Conservation (phyloP, 83 land plant genomes). For the Isoetes engelmannii region DNA sequence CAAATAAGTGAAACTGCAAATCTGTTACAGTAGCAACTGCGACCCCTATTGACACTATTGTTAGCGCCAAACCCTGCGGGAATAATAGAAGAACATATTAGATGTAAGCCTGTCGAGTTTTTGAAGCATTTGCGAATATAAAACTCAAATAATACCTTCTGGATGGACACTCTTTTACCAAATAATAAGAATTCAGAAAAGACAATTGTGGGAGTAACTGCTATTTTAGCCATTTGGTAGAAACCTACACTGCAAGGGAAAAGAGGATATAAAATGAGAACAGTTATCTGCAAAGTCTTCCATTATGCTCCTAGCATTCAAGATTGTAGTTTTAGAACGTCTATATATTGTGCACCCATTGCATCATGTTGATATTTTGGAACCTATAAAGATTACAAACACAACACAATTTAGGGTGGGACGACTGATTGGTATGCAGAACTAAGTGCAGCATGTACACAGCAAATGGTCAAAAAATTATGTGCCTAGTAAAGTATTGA, state of each 20-base stretch:
- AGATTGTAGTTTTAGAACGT: too few relatives aligned
- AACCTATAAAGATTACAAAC: too few relatives aligned
- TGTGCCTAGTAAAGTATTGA: too few relatives aligned
- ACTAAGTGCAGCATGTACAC: too few relatives aligned
- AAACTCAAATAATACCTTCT: conserved; percentile 40
- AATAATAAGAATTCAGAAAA: conserved; percentile 59
- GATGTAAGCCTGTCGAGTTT: conserved; percentile 2
- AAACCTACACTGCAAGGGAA: conserved; percentile 65
- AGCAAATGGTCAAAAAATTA: too few relatives aligned
- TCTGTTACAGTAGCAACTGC: conserved; percentile 88
- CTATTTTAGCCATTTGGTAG: conserved; percentile 94
- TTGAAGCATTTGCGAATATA: neutral
- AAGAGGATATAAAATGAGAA: neutral
- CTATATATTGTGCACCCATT: too few relatives aligned
- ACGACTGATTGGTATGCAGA: too few relatives aligned
- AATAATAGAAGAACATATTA: conserved; percentile 4
- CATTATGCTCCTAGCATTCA: too few relatives aligned
- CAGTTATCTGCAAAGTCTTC: too few relatives aligned
- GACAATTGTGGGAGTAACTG: conserved; percentile 84
- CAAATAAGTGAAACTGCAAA: conserved; percentile 68
- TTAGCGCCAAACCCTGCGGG: conserved; percentile 57
- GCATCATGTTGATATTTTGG: too few relatives aligned
- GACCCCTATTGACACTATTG: conserved; percentile 70
- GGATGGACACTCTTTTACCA: conserved; percentile 42
- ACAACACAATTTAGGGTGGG: too few relatives aligned